Base-by-base conservation (phyloP, 257 asterid genomes). In the Rehmannia glutinosa region DNA sequence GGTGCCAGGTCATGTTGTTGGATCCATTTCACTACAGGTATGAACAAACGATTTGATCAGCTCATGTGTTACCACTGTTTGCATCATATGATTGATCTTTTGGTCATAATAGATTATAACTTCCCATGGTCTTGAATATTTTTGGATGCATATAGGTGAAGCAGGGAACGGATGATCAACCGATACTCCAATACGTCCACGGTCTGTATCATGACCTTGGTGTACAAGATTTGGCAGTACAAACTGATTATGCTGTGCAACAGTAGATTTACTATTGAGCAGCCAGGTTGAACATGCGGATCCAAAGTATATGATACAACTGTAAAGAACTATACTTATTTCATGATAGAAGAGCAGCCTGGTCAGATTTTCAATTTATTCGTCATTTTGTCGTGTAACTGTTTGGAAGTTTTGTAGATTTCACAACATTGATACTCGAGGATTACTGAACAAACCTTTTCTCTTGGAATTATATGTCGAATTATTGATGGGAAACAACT, bases 1-100 rank as follows among this genome's bases (percentile, higher is more conserved):
- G 76, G 95, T 85, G 62, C 99, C 99, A 0, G 96, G 99, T 62
- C 89, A 91, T 58, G 89, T 83, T 46, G 81, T 90, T 72, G 98
- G 97, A 49, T 86, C 96, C 51, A 77, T 90, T 76, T 84, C 90
- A 38, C 78, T 92, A 62, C 86, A 76, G 98, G 98, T 90, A 64
- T 25, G 27, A 23, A 58, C 8, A 12, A 43, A 51, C 27, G 59
- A 64, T 47, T 52, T 35, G 59, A 59, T 47, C 45, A 50, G 54
- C 21, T 59, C 36, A 17, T 36, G 32, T 3, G 19, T 27, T 61
- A 30, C 49, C 61, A 50, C 28, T 39, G 1, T 15, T 28, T 17
- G 13, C 28, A 8, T 11, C 8, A 10, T 13, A 19, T 45, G 53
- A 33, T 39, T 63, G n/a, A 56, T 52, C 27, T 60, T 75, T 4